Conservation (phyloP, 306 rosid genomes). For the Pachyrhizus erosus region DNA sequence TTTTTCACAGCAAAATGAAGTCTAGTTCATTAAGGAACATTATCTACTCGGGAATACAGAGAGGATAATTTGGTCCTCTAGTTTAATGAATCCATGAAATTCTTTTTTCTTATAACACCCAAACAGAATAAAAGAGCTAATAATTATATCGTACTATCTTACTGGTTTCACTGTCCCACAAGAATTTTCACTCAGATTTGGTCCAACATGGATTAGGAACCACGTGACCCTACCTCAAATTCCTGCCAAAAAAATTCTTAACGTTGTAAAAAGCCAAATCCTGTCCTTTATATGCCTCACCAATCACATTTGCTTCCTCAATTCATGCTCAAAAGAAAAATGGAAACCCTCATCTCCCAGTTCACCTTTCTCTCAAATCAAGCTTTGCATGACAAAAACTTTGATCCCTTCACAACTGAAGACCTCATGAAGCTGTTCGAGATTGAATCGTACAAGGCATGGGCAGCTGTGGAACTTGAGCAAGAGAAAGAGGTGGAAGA, state of each 20-base stretch:
- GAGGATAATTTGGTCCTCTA: too few relatives aligned
- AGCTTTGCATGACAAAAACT: conserved; percentile 70
- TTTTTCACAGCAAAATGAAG: not conserved
- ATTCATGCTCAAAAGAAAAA: conserved; percentile 19
- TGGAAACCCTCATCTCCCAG: conserved; percentile 83
- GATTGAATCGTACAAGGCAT: conserved; percentile 86
- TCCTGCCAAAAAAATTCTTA: not conserved
- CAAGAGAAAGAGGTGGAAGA: conserved; percentile 58
- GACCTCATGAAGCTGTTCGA: conserved; percentile 84
- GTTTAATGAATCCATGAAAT: not conserved
- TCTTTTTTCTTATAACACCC: not conserved
- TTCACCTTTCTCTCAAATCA: conserved; percentile 75
- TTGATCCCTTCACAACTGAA: conserved; percentile 77
- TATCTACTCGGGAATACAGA: too few relatives aligned
- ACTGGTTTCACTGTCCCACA: conserved; percentile 3
- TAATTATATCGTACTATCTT: not conserved
- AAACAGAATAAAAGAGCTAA: not conserved
- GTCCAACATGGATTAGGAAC: not conserved
- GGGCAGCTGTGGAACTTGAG: conserved; percentile 84
- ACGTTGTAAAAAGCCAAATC: conserved; percentile 16
- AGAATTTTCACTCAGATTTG: not conserved
- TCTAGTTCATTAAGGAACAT: not conserved
- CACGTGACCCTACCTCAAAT: not conserved
- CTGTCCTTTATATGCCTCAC: not conserved
- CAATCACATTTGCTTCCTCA: conserved; percentile 7